phyloP scores from a whole-genome alignment of 192 early-diverging fungal genomes.

The Paraglomus brasilianum region DNA sequence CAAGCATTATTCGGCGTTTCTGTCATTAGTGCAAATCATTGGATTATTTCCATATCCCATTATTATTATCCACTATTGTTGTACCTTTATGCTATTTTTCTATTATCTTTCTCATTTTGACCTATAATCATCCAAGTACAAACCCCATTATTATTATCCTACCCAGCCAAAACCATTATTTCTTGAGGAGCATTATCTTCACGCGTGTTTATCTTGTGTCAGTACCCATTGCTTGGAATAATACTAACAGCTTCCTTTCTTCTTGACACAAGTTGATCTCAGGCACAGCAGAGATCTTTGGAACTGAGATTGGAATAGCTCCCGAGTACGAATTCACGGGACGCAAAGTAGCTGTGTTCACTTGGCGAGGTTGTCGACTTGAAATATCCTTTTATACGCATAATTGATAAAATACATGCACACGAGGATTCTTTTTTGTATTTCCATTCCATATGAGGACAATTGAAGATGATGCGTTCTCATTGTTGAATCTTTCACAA shows the following conservation, averaged over 20 bases:
- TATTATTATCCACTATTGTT: too few species aligned
- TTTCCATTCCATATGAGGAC: slow-evolving; percentile 20
- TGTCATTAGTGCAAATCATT: too few species aligned
- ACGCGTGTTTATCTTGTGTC: too few species aligned
- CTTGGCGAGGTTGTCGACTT: slow-evolving; percentile 87
- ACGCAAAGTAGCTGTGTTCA: slow-evolving; percentile 86
- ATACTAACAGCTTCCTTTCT: too few species aligned
- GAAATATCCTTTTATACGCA: slow-evolving; percentile 50
- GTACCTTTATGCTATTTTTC: too few species aligned
- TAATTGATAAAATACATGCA: not conserved
- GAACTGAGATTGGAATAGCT: slow-evolving; percentile 85
- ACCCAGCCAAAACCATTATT: not conserved
- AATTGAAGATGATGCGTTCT: too few species aligned
- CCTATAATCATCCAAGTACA: too few species aligned
- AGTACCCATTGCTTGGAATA: too few species aligned
- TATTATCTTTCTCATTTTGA: too few species aligned
- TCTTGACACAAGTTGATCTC: slow-evolving; percentile 50
- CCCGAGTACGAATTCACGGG: slow-evolving; percentile 79
- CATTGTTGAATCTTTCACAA: too few species aligned
- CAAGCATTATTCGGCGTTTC: too few species aligned
- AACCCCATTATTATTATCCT: not conserved
- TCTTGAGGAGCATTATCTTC: not conserved
- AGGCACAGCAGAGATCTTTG: slow-evolving; percentile 92
- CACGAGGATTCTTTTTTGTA: slow-evolving; percentile 24
- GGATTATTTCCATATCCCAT: too few species aligned